A percentile compares a stretch with the other conserved stretches of the same genome.
phyloP scores from a whole-genome alignment of 306 rosid genomes.

The Lagenaria siceraria region DNA sequence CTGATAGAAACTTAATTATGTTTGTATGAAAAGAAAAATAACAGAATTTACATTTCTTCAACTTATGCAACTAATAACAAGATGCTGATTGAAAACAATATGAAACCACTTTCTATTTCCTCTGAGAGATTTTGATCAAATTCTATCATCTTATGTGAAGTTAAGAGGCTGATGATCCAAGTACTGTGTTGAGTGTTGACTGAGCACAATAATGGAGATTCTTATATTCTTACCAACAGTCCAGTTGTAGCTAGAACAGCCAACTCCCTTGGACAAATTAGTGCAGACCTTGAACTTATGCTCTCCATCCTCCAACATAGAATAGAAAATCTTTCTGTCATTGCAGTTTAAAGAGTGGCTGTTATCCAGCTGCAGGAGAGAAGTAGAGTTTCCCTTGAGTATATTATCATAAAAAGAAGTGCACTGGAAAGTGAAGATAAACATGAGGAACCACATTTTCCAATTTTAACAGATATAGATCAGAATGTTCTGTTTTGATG shows the following conservation, averaged over 20 bases:
- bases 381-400: neutral
- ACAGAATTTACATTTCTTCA: neutral
- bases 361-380: constrained; percentile 55
- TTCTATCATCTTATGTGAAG: neutral
- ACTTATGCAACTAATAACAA: neutral
- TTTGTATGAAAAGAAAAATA: neutral
- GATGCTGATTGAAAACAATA: neutral
- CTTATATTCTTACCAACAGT: constrained; percentile 50
- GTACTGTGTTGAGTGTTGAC: neutral
- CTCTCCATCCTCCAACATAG: constrained; percentile 57
- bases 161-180: neutral
- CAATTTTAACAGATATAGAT: neutral
- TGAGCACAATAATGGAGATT: constrained; percentile 11
- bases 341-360: constrained; percentile 37
- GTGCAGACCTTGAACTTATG: constrained; percentile 66
- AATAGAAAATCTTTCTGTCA: constrained; percentile 32
- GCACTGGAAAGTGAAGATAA: neutral
- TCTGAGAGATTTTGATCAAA: neutral
- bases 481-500: neutral
- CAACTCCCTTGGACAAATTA: constrained; percentile 33
- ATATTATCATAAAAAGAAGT: neutral
- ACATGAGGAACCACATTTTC: neutral
- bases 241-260: constrained; percentile 64
- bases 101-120: neutral
- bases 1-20: neutral